Evolutionary conservation across 129 eudicot species (phyloP).

Genomic region (Scalesia atractyloides): DNA sequence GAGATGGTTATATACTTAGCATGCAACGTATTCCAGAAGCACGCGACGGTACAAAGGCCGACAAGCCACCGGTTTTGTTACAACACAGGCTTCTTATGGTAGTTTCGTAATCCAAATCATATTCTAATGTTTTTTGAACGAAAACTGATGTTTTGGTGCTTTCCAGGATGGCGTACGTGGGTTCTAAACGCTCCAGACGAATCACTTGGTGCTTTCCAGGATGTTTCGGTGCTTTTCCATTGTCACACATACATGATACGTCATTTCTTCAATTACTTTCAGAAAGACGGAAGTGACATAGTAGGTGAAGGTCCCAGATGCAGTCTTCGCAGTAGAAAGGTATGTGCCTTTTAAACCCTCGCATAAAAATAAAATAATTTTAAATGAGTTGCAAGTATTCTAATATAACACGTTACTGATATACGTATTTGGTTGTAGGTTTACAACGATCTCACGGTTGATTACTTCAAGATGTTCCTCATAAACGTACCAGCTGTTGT

Average conservation of each 20-base stretch:
- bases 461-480: slow-evolving; percentile 95
- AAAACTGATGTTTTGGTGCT: background rate
- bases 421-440: slow-evolving; percentile 52
- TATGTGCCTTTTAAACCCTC: slow-evolving; percentile 24
- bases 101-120: background rate
- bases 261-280: slow-evolving; percentile 30
- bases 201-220: no score
- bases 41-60: slow-evolving; percentile 36
- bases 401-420: no score
- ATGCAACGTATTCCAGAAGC: slow-evolving; percentile 71
- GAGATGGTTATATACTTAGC: slow-evolving; percentile 84
- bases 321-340: slow-evolving; percentile 99
- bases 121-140: background rate
- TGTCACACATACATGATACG: slow-evolving; percentile 4
- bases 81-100: slow-evolving; percentile 86
- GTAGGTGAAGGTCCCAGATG: slow-evolving; percentile 98
- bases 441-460: slow-evolving; percentile 83
- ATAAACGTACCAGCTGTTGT: slow-evolving; percentile 89
- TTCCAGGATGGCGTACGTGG: slow-evolving; percentile 81
- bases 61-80: slow-evolving; percentile 66
- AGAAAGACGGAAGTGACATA: slow-evolving; percentile 93
- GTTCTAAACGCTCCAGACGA: slow-evolving; percentile 56
- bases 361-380: no score
- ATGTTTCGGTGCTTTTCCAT: no score
- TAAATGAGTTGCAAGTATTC: no score